Evolutionary conservation across 2,329 filamentous ascomycete species (phyloP), one percentile per base, ranked within the genome.

Genomic region (Fusarium sp.): DNA sequence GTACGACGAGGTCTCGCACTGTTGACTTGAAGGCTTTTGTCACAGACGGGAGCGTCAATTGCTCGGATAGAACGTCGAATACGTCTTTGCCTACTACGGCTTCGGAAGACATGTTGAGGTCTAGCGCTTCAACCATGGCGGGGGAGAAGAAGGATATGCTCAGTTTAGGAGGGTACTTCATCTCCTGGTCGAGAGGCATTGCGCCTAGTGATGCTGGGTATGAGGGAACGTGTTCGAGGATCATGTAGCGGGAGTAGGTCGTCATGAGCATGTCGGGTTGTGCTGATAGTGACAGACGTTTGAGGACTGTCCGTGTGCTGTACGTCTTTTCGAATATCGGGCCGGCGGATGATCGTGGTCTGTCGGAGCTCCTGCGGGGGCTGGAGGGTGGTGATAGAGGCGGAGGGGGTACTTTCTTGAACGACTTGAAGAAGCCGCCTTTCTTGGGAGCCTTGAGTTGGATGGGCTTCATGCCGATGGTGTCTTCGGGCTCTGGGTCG

Each of bases 1-100:
- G 71, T 1, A 82, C 65, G 2, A 86, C 72, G 8, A 79, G 76
- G n/a, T 85, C 82, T 25, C 82, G 81, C 3, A 90, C 85, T 1
- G 80, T 81, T 1, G 79, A 76, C 71, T 84, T 85, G 80, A 89
- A 87, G 0, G 83, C 80, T 59, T 84, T 85, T 3, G 83, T 84
- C 7, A 87, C 78, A 3, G 81, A 83, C 0, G 83, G 82, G 10
- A 85, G 83, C n/a, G 81, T 80, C 2, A 85, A 82, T 52, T 86
- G 83, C n/a, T 87, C 84, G 6, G 83, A 80, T 6, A 91, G 83
- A n/a, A 90, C 85, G 45, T 85, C 83, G 76, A 91, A 91, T 14
- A 90, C 83, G 68, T 91, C 88, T 70, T 83, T 85, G 56, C 86
- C 84, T 57, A 84, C 77, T 17, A 87, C 81, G 2, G 82, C 79